Percentiles rank a stretch among this genome's conserved stretches.
Conservation (phyloP, 2,329 filamentous ascomycete species). For the Exophiala sp. region DNA sequence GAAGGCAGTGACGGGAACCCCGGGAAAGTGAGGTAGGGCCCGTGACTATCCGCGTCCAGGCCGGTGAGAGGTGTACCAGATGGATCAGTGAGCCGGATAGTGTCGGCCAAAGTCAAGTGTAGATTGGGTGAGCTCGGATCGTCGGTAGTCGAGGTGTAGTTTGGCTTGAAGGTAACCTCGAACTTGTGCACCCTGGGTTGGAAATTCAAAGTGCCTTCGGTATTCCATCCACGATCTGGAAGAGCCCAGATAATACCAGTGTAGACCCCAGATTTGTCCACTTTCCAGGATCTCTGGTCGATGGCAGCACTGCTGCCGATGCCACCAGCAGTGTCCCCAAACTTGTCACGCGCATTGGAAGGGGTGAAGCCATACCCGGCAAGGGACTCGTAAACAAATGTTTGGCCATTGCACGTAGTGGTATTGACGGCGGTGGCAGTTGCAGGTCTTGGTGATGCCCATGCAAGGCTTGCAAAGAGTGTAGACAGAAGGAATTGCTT, state of each 20-base stretch:
- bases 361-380: constrained; percentile 61
- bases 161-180: constrained; percentile 49
- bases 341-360: constrained; percentile 56
- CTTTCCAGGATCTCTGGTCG: constrained; percentile 55
- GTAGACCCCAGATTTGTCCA: constrained; percentile 46
- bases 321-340: constrained; percentile 63
- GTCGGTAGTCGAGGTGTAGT: constrained; percentile 43
- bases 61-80: constrained; percentile 58
- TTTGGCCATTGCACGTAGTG: constrained; percentile 55
- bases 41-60: constrained; percentile 53
- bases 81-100: constrained; percentile 59
- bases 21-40: constrained; percentile 48
- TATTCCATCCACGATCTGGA: constrained; percentile 68
- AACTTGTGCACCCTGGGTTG: constrained; percentile 65
- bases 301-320: constrained; percentile 62
- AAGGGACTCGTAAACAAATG: constrained; percentile 60
- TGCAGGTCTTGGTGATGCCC: constrained; percentile 11
- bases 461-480: constrained; percentile 13
- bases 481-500: constrained; percentile 10
- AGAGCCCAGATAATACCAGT: constrained; percentile 57
- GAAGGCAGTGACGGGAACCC: constrained; percentile 59
- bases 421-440: constrained; percentile 36
- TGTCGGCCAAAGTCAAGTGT: constrained; percentile 57
- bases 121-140: constrained; percentile 57
- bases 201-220: constrained; percentile 62